Percentiles rank a stretch among this genome's conserved stretches.
These are phyloP conservation scores for Saccharomycopsis fodiens DNA, from an alignment of 805 yeast species.

Conservation along the genomic window DNA sequence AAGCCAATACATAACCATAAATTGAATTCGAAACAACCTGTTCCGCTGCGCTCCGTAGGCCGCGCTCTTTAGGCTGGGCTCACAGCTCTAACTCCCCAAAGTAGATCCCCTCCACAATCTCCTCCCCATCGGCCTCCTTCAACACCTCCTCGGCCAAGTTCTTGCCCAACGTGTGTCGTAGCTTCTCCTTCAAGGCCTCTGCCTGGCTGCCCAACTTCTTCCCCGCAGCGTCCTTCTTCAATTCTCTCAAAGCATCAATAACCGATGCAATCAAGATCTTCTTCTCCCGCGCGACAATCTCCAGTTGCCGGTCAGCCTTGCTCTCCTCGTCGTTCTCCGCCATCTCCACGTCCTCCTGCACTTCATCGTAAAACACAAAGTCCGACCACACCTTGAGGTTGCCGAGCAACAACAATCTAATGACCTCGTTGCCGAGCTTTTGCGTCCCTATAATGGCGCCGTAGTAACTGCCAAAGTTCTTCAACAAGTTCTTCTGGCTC, in stretches of 20 bases:
- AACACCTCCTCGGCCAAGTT: slow-evolving; percentile 43
- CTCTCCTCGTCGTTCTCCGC: slow-evolving; percentile 10
- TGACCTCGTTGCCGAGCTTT: slow-evolving; percentile 81
- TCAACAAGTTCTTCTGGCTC: slow-evolving; percentile 9
- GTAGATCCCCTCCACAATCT: slow-evolving; percentile 56
- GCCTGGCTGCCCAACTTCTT: background rate
- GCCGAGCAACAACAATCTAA: slow-evolving; percentile 75
- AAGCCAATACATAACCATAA: no score
- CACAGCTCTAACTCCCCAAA: slow-evolving; percentile 58
- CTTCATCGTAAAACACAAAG: slow-evolving; percentile 39
- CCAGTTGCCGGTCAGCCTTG: slow-evolving; percentile 11
- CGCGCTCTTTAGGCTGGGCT: no score
- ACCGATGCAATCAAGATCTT: slow-evolving; percentile 41
- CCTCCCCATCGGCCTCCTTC: slow-evolving; percentile 39
- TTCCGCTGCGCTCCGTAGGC: no score
- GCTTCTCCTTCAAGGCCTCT: slow-evolving; percentile 26
- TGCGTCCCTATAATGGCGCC: slow-evolving; percentile 85
- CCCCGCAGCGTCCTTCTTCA: slow-evolving; percentile 22
- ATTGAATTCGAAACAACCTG: no score
- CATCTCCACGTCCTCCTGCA: slow-evolving; percentile 22
- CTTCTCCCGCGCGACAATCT: slow-evolving; percentile 37
- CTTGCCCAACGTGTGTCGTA: slow-evolving; percentile 45
- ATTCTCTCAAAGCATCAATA: slow-evolving; percentile 42
- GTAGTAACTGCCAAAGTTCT: slow-evolving; percentile 67
- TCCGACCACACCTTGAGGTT: slow-evolving; percentile 76